Conservation (phyloP, 2,329 filamentous ascomycete genomes). For the Exophiala oligosperma region DNA sequence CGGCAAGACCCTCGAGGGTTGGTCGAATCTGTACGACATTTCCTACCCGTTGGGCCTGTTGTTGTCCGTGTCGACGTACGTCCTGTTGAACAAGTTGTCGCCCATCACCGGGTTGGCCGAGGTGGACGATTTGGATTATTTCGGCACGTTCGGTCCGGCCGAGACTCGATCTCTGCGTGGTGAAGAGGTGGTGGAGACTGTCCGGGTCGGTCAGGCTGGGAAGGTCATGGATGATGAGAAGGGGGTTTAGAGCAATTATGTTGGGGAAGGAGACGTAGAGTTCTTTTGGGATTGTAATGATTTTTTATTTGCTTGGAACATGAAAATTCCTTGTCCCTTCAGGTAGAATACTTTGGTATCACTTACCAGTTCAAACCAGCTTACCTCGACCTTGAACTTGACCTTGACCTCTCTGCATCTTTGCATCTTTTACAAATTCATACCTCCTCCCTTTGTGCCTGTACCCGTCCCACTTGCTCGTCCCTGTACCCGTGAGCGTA, state of each 20-base stretch:
- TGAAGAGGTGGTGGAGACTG: not conserved
- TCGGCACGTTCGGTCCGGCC: slow-evolving; percentile 33
- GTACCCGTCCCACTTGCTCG: too few species aligned
- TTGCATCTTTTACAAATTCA: too few species aligned
- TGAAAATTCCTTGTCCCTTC: too few species aligned
- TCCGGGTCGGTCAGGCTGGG: not conserved
- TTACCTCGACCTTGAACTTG: too few species aligned
- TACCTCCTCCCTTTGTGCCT: too few species aligned
- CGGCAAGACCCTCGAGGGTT: slow-evolving; percentile 5
- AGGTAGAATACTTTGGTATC: too few species aligned
- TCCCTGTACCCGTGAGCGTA: too few species aligned
- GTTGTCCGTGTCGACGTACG: slow-evolving; percentile 7
- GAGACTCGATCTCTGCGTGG: not conserved
- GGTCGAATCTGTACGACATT: slow-evolving; percentile 17
- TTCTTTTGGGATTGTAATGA: too few species aligned
- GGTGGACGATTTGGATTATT: slow-evolving; percentile 37
- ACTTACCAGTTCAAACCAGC: too few species aligned
- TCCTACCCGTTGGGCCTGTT: slow-evolving; percentile 11
- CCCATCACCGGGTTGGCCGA: slow-evolving; percentile 35
- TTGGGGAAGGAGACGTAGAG: too few species aligned
- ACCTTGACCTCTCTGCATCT: too few species aligned
- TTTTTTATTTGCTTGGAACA: too few species aligned
- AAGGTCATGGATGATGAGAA: not conserved
- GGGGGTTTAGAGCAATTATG: not conserved
- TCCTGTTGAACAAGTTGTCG: slow-evolving; percentile 23